Base-by-base conservation (phyloP, 2,329 filamentous ascomycete species). In the Cercospora sesami region DNA sequence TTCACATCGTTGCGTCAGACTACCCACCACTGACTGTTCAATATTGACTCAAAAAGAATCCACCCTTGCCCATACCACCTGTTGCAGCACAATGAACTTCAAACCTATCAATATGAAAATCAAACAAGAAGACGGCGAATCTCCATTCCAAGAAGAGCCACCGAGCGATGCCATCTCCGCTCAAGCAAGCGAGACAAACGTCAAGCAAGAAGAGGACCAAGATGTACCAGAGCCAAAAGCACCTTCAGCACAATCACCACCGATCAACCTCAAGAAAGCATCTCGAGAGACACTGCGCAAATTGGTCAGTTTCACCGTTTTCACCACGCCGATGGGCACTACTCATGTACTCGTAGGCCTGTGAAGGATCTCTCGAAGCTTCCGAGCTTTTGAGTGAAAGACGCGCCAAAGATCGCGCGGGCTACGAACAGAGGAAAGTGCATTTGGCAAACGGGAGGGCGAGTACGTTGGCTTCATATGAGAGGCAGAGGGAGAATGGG, bases 351-450 rank as follows among this genome's bases (percentile, higher is more conserved):
- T 30, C 16, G 10, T 5, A 61, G 36, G 59, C 59, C 21, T n/a
- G 59, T 26, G 33, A 9, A 12, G 59, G 59, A 23, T 61, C 33
- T 16, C 36, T 48, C 21, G 33, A 30, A 8, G 59, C 59, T 26
- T 61, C 59, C 1, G 59, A 16, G 36, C 33, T 42, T 23, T n/a
- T 28, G 16, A 45, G 21, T 21, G 10, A 48, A 18, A 36, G n/a
- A 3, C 59, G 36, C 21, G 59, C 18, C 8, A 61, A 61, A 12
- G 59, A 61, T 14, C 59, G 59, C 9, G 36, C 31, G 10, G 31
- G 31, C 4, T 61, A 61, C 30, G 33, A 48, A 1, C 21, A 45
- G 21, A 8, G 59, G 23, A 61, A 45, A 28, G 59, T 14, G 21
- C 18, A 45, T 10, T 10, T 61, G n/a, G 18, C 31, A 6, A 39